phyloP scores from a whole-genome alignment of 2,329 filamentous ascomycete genomes.

The Calonectria hongkongensis region DNA sequence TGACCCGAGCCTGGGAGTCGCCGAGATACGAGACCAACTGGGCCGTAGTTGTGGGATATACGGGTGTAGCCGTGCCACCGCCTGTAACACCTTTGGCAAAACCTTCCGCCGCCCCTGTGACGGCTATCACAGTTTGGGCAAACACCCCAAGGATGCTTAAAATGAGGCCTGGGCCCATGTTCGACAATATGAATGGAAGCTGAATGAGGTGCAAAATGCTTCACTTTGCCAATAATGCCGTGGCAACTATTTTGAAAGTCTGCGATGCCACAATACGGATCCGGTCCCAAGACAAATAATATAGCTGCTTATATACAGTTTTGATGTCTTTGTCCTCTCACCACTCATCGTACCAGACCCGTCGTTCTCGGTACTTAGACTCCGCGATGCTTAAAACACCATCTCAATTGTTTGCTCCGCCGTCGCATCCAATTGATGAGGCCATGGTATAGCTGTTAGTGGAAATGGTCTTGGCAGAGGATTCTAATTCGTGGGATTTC shows the following conservation, averaged over 20 bases:
- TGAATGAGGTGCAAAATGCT: not conserved
- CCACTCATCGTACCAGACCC: not conserved
- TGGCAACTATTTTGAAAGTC: not conserved
- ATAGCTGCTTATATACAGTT: not conserved
- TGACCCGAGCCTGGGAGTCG: slow-evolving; percentile 71
- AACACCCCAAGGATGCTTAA: slow-evolving; percentile 11
- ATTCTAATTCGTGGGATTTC: slow-evolving; percentile 13
- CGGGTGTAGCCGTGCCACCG: slow-evolving; percentile 71
- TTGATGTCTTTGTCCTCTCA: not conserved
- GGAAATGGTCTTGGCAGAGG: not conserved
- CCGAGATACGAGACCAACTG: slow-evolving; percentile 75
- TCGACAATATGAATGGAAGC: not conserved
- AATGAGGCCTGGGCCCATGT: not conserved
- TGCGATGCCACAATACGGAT: not conserved
- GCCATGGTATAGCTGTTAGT: not conserved
- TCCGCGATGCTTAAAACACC: slow-evolving; percentile 10
- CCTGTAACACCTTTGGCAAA: slow-evolving; percentile 74
- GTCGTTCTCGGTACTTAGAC: not conserved
- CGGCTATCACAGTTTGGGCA: slow-evolving; percentile 36
- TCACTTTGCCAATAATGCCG: not conserved
- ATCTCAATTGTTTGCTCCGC: not conserved
- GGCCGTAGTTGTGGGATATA: slow-evolving; percentile 70
- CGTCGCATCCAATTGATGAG: not conserved
- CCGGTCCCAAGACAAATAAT: too few species aligned
- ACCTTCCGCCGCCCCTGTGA: slow-evolving; percentile 62